Evolutionary conservation across 2,329 filamentous ascomycete genomes (phyloP).

Genomic region (Botrytis byssoidea): DNA sequence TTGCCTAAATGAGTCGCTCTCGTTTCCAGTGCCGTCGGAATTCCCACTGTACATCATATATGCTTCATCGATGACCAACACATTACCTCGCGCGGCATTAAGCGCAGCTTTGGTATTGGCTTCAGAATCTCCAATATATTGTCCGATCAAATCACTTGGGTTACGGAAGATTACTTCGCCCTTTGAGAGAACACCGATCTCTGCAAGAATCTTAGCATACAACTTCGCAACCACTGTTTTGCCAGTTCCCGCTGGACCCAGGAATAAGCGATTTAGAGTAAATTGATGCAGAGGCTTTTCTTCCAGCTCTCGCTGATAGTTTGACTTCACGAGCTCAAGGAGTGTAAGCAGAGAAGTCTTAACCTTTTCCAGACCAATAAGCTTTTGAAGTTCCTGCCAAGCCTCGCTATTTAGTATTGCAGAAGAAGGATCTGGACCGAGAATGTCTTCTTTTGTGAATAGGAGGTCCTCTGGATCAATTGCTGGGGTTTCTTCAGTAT

Average conservation of each 20-base stretch:
- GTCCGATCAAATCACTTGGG: conserved; percentile 46
- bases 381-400: conserved; percentile 55
- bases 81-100: conserved; percentile 52
- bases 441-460: conserved; percentile 64
- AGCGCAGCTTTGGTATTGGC: conserved; percentile 69
- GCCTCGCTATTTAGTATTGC: conserved; percentile 51
- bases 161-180: conserved; percentile 47
- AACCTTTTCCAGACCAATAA: conserved; percentile 56
- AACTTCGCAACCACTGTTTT: conserved; percentile 74
- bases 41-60: conserved; percentile 48
- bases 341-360: conserved; percentile 56
- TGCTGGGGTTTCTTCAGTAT: neutral
- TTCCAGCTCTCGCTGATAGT: conserved; percentile 59
- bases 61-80: conserved; percentile 58
- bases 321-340: conserved; percentile 52
- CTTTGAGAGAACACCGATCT: conserved; percentile 53
- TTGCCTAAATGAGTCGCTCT: conserved; percentile 55
- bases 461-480: conserved; percentile 30
- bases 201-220: conserved; percentile 65
- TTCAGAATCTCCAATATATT: conserved; percentile 60
- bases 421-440: conserved; percentile 62
- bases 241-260: conserved; percentile 72
- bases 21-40: conserved; percentile 39
- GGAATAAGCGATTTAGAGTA: conserved; percentile 65
- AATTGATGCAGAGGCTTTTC: conserved; percentile 61